Percentiles rank a stretch among this genome's conserved stretches.
These are phyloP conservation scores for Prunus padus DNA, from an alignment of 306 rosid genomes.

Conservation along the genomic window DNA sequence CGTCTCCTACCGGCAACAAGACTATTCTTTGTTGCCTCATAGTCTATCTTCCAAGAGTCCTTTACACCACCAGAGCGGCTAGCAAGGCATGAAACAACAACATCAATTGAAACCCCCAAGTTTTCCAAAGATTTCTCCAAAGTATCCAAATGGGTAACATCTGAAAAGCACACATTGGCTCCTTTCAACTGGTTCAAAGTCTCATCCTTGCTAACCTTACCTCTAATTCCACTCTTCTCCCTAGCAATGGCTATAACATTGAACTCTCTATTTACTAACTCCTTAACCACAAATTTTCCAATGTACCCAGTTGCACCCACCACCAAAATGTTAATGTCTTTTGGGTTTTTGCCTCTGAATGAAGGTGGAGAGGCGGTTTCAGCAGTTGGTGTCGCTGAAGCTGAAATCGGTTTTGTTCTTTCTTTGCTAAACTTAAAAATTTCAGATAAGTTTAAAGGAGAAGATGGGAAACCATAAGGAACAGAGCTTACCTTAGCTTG, in stretches of 20 bases:
- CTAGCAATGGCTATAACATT: constrained; percentile 78
- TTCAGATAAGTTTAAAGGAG: constrained; percentile 24
- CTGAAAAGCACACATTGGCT: constrained; percentile 78
- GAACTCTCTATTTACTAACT: constrained; percentile 76
- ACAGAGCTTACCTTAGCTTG: constrained; percentile 50
- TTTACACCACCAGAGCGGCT: constrained; percentile 87
- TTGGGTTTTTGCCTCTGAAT: constrained; percentile 65
- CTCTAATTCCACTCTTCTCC: constrained; percentile 82
- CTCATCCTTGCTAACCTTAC: constrained; percentile 53
- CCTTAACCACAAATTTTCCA: constrained; percentile 83
- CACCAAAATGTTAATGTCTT: constrained; percentile 66
- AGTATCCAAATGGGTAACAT: constrained; percentile 65
- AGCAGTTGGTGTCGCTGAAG: constrained; percentile 40
- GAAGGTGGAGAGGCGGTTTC: constrained; percentile 41
- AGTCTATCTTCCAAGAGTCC: constrained; percentile 97
- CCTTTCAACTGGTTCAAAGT: constrained; percentile 63
- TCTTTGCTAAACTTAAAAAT: constrained; percentile 35
- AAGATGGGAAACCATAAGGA: constrained; percentile 33
- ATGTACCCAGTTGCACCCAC: constrained; percentile 98
- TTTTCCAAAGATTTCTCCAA: constrained; percentile 52
- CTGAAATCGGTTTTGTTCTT: constrained; percentile 46
- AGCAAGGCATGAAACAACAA: constrained; percentile 91
- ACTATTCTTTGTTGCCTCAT: constrained; percentile 88
- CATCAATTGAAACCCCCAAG: constrained; percentile 64
- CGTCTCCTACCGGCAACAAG: constrained; percentile 73